These are phyloP conservation scores for Phytopythium sindhum DNA, from an alignment of 352 stramenopile genomes.

Conservation along the genomic window DNA sequence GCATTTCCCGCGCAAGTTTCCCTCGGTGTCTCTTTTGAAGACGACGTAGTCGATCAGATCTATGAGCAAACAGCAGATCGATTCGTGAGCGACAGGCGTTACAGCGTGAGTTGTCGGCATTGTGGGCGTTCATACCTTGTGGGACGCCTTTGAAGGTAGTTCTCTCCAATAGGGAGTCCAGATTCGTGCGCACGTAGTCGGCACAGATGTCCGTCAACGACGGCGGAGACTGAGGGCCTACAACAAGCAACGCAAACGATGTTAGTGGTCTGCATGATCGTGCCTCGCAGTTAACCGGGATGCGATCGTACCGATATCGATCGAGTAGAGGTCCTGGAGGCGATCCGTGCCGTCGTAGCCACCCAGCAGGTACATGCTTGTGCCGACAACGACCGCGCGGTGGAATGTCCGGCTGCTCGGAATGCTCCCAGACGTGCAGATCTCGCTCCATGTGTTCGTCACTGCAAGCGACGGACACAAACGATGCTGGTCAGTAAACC, in stretches of 20 bases:
- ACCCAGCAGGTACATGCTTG: slow-evolving; percentile 84
- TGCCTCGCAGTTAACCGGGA: not conserved
- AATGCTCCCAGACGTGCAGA: slow-evolving; percentile 77
- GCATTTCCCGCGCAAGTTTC: slow-evolving; percentile 65
- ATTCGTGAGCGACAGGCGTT: not conserved
- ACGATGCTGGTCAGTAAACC: not conserved
- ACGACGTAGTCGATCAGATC: slow-evolving; percentile 77
- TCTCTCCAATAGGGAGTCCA: slow-evolving; percentile 55
- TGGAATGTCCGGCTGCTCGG: slow-evolving; percentile 88
- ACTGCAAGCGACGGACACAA: slow-evolving; percentile 13
- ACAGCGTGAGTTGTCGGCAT: not conserved
- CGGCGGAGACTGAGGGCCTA: slow-evolving; percentile 57
- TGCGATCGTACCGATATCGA: slow-evolving; percentile 54
- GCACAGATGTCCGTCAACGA: slow-evolving; percentile 74
- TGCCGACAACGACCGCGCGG: slow-evolving; percentile 69
- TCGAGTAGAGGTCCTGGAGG: slow-evolving; percentile 82
- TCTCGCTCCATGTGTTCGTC: slow-evolving; percentile 83
- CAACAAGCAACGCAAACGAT: not conserved
- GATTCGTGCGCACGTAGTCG: slow-evolving; percentile 62
- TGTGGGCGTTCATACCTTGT: slow-evolving; percentile 19
- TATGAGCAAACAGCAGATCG: slow-evolving; percentile 10
- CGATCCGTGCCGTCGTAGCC: slow-evolving; percentile 85
- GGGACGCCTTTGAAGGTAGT: slow-evolving; percentile 80
- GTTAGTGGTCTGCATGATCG: not conserved
- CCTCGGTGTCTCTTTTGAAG: slow-evolving; percentile 70